phyloP scores from a whole-genome alignment of 2,329 filamentous ascomycete species.

The Fusarium albidum region DNA sequence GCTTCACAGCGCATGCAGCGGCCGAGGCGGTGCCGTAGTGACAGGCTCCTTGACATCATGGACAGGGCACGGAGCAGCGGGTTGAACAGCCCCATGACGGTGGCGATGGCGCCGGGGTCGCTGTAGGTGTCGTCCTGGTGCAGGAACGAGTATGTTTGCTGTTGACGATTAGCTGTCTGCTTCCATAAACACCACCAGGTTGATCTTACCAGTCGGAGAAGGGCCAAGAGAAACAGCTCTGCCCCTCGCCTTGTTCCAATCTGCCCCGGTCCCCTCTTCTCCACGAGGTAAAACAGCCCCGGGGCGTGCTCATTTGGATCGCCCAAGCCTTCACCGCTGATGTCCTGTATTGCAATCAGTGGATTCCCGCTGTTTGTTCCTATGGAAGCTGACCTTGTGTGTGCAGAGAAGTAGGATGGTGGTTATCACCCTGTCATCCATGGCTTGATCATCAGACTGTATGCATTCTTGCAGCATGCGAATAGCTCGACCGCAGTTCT shows the following conservation, averaged over 20 bases:
- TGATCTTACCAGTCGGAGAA: conserved; percentile 41
- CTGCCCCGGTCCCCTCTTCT: conserved; percentile 43
- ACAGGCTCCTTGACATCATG: conserved; percentile 41
- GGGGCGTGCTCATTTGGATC: conserved; percentile 44
- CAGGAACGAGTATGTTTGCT: conserved; percentile 47
- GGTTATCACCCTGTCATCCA: conserved; percentile 43
- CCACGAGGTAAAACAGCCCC: conserved; percentile 45
- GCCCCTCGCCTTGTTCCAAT: conserved; percentile 41
- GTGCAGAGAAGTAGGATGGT: conserved; percentile 44
- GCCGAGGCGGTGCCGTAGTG: conserved; percentile 26
- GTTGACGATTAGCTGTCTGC: not conserved
- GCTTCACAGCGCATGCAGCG: conserved; percentile 8
- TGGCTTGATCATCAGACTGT: conserved; percentile 32
- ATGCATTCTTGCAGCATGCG: conserved; percentile 40
- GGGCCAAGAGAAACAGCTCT: conserved; percentile 42
- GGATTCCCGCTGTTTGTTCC: not conserved
- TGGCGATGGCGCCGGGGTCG: conserved; percentile 43
- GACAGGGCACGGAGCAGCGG: conserved; percentile 42
- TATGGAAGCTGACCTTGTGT: conserved; percentile 32
- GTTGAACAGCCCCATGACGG: conserved; percentile 40
- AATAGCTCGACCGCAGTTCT: conserved; percentile 43
- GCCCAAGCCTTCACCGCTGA: conserved; percentile 43
- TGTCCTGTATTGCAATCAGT: conserved; percentile 35
- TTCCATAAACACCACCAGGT: not conserved
- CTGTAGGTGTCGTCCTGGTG: conserved; percentile 42